Percentiles rank a stretch among this genome's conserved stretches.
These are phyloP conservation scores for Penicillium concentricum DNA, from an alignment of 2,329 filamentous ascomycete genomes.

Conservation along the genomic window DNA sequence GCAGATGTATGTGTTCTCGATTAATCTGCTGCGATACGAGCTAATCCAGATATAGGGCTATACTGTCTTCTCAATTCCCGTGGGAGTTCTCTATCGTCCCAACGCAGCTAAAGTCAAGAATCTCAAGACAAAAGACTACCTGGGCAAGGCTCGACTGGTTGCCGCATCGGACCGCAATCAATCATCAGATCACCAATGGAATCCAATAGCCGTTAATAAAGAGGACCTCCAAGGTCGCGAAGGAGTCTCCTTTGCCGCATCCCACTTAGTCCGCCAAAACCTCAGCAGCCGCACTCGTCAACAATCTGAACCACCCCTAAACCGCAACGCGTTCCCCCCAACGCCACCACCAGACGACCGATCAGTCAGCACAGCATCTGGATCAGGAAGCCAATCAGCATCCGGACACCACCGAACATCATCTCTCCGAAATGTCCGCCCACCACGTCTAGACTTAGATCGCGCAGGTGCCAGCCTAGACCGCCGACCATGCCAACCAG, in stretches of 20 bases:
- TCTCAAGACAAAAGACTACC: slow-evolving; percentile 94
- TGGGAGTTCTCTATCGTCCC: slow-evolving; percentile 90
- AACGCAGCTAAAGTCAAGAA: slow-evolving; percentile 99
- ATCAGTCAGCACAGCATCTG: slow-evolving; percentile 46
- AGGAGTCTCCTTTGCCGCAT: slow-evolving; percentile 86
- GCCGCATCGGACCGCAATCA: slow-evolving; percentile 77
- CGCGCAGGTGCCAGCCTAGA: slow-evolving; percentile 29
- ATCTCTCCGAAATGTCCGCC: slow-evolving; percentile 49
- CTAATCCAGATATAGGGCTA: slow-evolving; percentile 65
- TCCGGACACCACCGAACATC: slow-evolving; percentile 40
- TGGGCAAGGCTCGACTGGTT: slow-evolving; percentile 91
- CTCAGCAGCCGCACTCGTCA: slow-evolving; percentile 73
- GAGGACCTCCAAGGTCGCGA: slow-evolving; percentile 70
- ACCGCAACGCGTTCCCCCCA: slow-evolving; percentile 86
- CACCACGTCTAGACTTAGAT: slow-evolving; percentile 47
- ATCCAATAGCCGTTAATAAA: slow-evolving; percentile 69
- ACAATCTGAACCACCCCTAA: slow-evolving; percentile 78
- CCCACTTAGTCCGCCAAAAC: slow-evolving; percentile 86
- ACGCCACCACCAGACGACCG: slow-evolving; percentile 95
- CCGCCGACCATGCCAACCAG: slow-evolving; percentile 30
- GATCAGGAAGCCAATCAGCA: slow-evolving; percentile 21
- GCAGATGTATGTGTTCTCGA: slow-evolving; percentile 65
- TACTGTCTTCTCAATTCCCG: slow-evolving; percentile 96
- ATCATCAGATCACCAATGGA: slow-evolving; percentile 68
- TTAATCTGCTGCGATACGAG: background rate